A percentile compares a stretch with the other conserved stretches of the same genome.
Conservation (phyloP, 805 yeast species). For the Ogataea chonburiensis region DNA sequence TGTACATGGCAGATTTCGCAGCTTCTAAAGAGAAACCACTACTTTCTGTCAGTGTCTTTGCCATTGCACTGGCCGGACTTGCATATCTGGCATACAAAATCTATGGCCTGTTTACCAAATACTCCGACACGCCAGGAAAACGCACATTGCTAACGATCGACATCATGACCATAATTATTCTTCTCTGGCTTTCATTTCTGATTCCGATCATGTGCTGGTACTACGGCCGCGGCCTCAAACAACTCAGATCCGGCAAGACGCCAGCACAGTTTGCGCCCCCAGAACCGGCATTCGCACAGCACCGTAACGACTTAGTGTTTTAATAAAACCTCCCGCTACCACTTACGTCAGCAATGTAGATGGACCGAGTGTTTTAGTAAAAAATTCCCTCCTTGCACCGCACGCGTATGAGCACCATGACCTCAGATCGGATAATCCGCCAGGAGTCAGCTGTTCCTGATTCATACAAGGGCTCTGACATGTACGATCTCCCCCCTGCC, state of each 20-base stretch:
- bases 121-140: slow-evolving; percentile 40
- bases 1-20: slow-evolving; percentile 39
- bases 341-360: too few relatives aligned
- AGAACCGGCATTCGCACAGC: background rate
- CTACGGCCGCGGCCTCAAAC: slow-evolving; percentile 20
- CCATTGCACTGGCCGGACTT: slow-evolving; percentile 34
- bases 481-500: slow-evolving; percentile 17
- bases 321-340: too few relatives aligned
- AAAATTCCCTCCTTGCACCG: slow-evolving; percentile 15
- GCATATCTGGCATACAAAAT: slow-evolving; percentile 43
- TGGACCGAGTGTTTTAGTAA: too few relatives aligned
- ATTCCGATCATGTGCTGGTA: slow-evolving; percentile 11
- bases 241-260: too few relatives aligned
- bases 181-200: slow-evolving; percentile 29
- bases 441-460: slow-evolving; percentile 15
- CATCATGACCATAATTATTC: slow-evolving; percentile 35
- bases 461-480: slow-evolving; percentile 10
- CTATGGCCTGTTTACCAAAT: slow-evolving; percentile 34
- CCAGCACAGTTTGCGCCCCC: slow-evolving; percentile 1
- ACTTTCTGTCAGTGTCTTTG: slow-evolving; percentile 25
- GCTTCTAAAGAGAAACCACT: slow-evolving; percentile 33
- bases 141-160: slow-evolving; percentile 42
- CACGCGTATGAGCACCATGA: slow-evolving; percentile 19
- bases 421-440: slow-evolving; percentile 24
- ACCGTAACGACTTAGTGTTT: background rate